Percentiles rank a stretch among this genome's conserved stretches.
Evolutionary conservation across 345 rosid species (phyloP).

Genomic region (Durio zibethinus): DNA sequence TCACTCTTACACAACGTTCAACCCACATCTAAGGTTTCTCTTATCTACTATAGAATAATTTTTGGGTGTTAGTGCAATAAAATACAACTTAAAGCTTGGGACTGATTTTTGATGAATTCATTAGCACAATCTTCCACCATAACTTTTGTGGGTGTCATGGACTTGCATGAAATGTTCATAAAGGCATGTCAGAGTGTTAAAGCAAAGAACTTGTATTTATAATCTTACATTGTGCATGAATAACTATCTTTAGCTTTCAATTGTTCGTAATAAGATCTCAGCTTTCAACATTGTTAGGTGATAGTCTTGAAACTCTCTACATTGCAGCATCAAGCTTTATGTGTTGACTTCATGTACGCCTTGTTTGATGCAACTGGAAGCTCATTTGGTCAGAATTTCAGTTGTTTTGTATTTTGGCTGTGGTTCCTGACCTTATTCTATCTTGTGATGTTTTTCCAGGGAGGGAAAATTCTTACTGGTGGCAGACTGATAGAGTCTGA

Average conservation of each 20-base stretch:
- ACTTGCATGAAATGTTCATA: neutral
- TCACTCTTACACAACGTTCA: neutral
- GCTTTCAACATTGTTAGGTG: neutral
- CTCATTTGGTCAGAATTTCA: neutral
- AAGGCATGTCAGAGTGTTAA: neutral
- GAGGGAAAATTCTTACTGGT: constrained; percentile 80
- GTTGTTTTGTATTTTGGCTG: neutral
- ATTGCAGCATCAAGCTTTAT: neutral
- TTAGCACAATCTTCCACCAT: neutral
- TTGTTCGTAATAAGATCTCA: neutral
- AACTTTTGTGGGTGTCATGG: neutral
- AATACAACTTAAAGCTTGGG: neutral
- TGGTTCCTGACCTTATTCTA: neutral
- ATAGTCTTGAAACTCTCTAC: neutral
- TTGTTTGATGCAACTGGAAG: constrained; percentile 4
- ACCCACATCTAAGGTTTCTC: neutral
- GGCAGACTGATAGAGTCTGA: constrained; percentile 63
- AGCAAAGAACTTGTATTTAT: neutral
- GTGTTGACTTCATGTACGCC: neutral
- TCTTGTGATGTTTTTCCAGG: constrained; percentile 45
- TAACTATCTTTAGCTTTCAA: neutral
- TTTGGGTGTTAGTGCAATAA: neutral
- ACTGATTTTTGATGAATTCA: neutral
- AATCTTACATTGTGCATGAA: neutral
- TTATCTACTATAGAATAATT: neutral